These are phyloP conservation scores for Persicaria maculosa DNA, from an alignment of 148 eudicot species.

Conservation along the genomic window DNA sequence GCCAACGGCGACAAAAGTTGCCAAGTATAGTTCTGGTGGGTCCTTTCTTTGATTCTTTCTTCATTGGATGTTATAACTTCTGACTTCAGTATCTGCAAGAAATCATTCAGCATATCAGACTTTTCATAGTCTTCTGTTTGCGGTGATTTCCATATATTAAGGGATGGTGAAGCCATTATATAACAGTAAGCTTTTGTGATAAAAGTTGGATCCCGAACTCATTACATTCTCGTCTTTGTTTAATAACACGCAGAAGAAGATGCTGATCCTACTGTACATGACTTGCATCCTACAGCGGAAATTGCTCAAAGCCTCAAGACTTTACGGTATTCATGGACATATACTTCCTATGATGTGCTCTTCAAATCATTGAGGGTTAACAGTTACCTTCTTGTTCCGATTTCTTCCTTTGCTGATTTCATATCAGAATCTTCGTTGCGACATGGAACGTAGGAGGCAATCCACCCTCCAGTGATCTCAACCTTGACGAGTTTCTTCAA, in stretches of 20 bases:
- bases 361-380: not conserved
- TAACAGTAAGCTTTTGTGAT: no score
- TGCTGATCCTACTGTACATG: constrained; percentile 18
- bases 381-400: not conserved
- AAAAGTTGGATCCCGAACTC: not conserved
- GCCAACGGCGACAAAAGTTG: constrained; percentile 20
- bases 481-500: constrained; percentile 55
- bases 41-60: not conserved
- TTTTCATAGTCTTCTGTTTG: no score
- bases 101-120: not conserved
- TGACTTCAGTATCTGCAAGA: not conserved
- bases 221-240: not conserved
- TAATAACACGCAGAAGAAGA: constrained; percentile 1
- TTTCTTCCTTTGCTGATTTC: not conserved
- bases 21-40: constrained; percentile 36
- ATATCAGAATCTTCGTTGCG: constrained; percentile 46
- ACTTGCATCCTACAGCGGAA: constrained; percentile 21
- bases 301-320: constrained; percentile 28
- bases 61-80: not conserved
- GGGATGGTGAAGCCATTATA: no score
- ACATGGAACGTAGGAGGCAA: constrained; percentile 76
- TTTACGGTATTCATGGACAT: constrained; percentile 26
- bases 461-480: constrained; percentile 38
- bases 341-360: not conserved
- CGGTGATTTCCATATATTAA: no score